Evolutionary conservation across 2,329 filamentous ascomycete species (phyloP).

Genomic region (Aspergillus floridensis): DNA sequence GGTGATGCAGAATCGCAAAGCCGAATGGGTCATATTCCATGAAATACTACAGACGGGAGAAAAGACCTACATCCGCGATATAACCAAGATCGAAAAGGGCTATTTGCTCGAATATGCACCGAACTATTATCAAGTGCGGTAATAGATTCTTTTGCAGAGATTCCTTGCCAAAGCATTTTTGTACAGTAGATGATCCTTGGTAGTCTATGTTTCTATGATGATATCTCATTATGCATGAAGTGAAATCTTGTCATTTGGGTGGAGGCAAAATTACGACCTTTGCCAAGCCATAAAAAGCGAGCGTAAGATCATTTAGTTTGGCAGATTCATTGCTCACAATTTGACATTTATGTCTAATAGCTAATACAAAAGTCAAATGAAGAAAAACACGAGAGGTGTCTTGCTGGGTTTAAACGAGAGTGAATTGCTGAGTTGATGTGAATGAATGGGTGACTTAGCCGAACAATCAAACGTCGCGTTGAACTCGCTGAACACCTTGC

Average conservation of each 20-base stretch:
- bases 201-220: not conserved
- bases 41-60: slow-evolving; percentile 85
- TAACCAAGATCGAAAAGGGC: slow-evolving; percentile 89
- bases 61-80: slow-evolving; percentile 86
- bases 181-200: not conserved
- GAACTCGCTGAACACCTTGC: not conserved
- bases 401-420: not conserved
- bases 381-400: too few species aligned
- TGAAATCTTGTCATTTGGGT: not conserved
- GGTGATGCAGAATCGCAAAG: slow-evolving; percentile 69
- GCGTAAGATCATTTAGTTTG: too few species aligned
- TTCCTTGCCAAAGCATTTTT: not conserved
- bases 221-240: not conserved
- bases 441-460: not conserved
- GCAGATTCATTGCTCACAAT: too few species aligned
- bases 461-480: not conserved
- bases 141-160: not conserved
- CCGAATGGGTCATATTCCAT: slow-evolving; percentile 94
- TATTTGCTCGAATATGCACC: slow-evolving; percentile 90
- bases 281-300: too few species aligned
- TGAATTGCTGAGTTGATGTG: not conserved
- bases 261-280: not conserved
- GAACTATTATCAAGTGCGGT: slow-evolving; percentile 69
- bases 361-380: too few species aligned
- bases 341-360: too few species aligned